Percentiles rank a stretch among this genome's conserved stretches.
These are phyloP conservation scores for Crithidia sp. DNA, from an alignment of 208 protist genomes.

Conservation along the genomic window DNA sequence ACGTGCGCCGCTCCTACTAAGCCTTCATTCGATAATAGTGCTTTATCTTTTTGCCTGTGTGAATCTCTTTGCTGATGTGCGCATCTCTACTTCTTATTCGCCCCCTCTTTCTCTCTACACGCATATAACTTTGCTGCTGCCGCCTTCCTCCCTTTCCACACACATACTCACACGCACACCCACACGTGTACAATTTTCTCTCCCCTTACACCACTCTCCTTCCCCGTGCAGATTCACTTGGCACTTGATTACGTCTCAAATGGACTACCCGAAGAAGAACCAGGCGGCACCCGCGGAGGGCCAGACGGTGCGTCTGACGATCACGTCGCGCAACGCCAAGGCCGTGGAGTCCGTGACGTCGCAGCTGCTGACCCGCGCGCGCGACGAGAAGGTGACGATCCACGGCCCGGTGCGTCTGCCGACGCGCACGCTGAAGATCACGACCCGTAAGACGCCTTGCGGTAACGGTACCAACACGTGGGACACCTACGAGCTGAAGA, in stretches of 20 bases:
- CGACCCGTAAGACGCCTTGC: conserved; percentile 99
- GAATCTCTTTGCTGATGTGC: too few species aligned
- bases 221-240: conserved; percentile 35
- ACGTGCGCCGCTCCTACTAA: too few species aligned
- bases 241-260: conserved; percentile 81
- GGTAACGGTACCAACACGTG: conserved; percentile 99
- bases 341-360: conserved; percentile 97
- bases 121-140: background rate
- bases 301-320: conserved; percentile 97
- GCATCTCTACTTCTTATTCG: too few species aligned
- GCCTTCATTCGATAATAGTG: too few species aligned
- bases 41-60: too few species aligned
- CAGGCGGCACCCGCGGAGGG: conserved; percentile 52
- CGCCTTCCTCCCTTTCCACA: background rate
- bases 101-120: background rate
- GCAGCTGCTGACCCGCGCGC: conserved; percentile 94
- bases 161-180: background rate
- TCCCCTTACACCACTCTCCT: conserved; percentile 2
- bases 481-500: conserved; percentile 99
- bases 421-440: conserved; percentile 98
- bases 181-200: background rate
- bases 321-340: conserved; percentile 96
- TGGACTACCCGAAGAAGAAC: conserved; percentile 84
- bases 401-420: conserved; percentile 98
- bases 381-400: conserved; percentile 95